Evolutionary conservation across 106 monocot species (phyloP).

Genomic region (Dendrobium nobile): DNA sequence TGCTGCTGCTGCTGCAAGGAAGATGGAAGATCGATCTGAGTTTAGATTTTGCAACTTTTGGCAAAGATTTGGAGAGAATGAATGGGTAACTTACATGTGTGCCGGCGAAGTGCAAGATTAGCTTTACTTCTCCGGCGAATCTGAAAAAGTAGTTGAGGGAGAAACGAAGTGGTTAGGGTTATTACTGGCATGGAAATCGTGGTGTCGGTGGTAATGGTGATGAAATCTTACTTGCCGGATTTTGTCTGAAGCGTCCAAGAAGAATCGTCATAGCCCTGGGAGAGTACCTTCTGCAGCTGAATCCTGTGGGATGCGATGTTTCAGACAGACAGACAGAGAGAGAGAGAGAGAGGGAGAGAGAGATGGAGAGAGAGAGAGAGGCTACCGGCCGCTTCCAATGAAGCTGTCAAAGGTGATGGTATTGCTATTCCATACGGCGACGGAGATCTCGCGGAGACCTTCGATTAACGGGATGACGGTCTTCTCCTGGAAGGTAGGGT

Average conservation of each 20-base stretch:
- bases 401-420: constrained; percentile 47
- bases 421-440: constrained; percentile 66
- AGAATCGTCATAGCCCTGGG: constrained; percentile 62
- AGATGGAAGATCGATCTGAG: background rate
- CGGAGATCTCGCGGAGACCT: constrained; percentile 51
- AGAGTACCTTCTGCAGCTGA: constrained; percentile 52
- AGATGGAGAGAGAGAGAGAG: background rate
- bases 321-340: background rate
- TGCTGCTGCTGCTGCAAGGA: background rate
- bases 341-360: background rate
- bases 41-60: no score
- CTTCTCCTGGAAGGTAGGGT: constrained; percentile 67
- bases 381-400: constrained; percentile 48
- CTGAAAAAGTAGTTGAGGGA: constrained; percentile 20
- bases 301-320: constrained; percentile 18
- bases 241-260: constrained; percentile 62
- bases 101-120: constrained; percentile 62
- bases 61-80: background rate
- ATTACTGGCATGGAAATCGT: background rate
- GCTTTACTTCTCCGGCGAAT: constrained; percentile 71
- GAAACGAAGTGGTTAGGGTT: background rate
- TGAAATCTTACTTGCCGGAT: constrained; percentile 38
- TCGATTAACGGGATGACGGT: constrained; percentile 49
- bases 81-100: background rate
- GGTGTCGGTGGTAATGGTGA: background rate